Conservation (phyloP, 1,284 basidiomycete species). For the Naganishia sp. region DNA sequence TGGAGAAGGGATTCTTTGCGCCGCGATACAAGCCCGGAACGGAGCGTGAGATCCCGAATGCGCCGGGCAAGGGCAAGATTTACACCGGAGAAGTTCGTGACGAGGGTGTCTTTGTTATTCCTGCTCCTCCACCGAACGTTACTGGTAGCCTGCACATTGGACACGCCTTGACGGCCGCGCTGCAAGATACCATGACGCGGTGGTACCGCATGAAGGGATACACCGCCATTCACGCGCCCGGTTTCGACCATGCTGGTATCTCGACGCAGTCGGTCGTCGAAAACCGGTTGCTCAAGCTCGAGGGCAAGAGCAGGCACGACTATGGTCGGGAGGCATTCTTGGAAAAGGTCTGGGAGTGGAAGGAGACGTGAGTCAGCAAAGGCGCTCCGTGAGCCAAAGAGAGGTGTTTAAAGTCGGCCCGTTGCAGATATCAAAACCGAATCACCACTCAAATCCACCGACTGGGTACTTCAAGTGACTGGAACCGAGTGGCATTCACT, state of each 20-base stretch:
- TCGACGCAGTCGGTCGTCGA: slow-evolving; percentile 98
- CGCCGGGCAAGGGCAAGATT: slow-evolving; percentile 30
- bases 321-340: slow-evolving; percentile 91
- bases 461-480: slow-evolving; percentile 92
- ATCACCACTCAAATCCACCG: slow-evolving; percentile 89
- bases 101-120: slow-evolving; percentile 80
- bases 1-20: slow-evolving; percentile 82
- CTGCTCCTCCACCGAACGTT: slow-evolving; percentile 96
- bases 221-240: slow-evolving; percentile 86
- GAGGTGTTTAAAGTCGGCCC: slow-evolving; percentile 15
- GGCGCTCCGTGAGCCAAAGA: background rate
- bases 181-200: slow-evolving; percentile 85
- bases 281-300: slow-evolving; percentile 80
- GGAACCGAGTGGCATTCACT: slow-evolving; percentile 91
- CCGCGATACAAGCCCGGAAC: slow-evolving; percentile 69
- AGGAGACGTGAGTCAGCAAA: slow-evolving; percentile 69
- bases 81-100: slow-evolving; percentile 54
- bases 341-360: slow-evolving; percentile 93
- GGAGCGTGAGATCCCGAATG: slow-evolving; percentile 39
- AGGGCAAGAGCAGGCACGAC: slow-evolving; percentile 85
- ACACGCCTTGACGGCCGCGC: slow-evolving; percentile 87
- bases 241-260: slow-evolving; percentile 98
- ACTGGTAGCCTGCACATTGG: slow-evolving; percentile 96
- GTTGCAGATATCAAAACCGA: slow-evolving; percentile 69
- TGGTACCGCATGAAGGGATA: slow-evolving; percentile 97